A percentile compares a stretch with the other conserved stretches of the same genome.
Conservation (phyloP, 2,329 filamentous ascomycete genomes). For the Pseudogymnoascus sp. region DNA sequence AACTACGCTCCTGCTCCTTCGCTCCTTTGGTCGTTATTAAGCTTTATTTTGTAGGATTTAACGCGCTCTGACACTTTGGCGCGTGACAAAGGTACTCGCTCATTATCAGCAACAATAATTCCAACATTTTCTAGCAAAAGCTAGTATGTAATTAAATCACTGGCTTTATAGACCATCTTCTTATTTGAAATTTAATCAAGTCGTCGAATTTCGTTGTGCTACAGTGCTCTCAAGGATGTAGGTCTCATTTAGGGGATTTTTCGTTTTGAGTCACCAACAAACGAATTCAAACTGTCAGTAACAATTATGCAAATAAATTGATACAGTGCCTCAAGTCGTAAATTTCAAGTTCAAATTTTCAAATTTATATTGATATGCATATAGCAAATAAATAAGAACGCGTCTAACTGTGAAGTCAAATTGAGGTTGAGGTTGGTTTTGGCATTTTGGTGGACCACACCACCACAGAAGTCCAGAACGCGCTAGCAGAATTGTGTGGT, state of each 20-base stretch:
- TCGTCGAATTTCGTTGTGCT: too few relatives aligned
- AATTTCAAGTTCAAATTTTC: not conserved
- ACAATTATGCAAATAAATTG: not conserved
- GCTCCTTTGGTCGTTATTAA: not conserved
- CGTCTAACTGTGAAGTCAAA: not conserved
- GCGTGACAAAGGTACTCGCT: not conserved
- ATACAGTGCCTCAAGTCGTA: not conserved
- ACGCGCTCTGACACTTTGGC: not conserved
- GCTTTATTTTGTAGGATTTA: not conserved
- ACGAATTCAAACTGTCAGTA: not conserved
- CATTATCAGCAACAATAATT: too few relatives aligned
- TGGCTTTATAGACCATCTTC: too few relatives aligned
- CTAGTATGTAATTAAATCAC: too few relatives aligned
- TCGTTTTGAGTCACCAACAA: not conserved
- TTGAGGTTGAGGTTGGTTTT: constrained; percentile 2
- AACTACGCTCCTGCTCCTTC: not conserved
- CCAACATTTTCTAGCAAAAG: too few relatives aligned
- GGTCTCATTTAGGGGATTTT: not conserved
- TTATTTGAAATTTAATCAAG: too few relatives aligned
- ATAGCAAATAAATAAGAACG: not conserved
- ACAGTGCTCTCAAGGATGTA: too few relatives aligned
- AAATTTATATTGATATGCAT: not conserved
- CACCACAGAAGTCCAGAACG: not conserved
- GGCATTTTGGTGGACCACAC: not conserved
- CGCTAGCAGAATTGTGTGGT: not conserved